A percentile compares a stretch with the other conserved stretches of the same genome.
Evolutionary conservation across 208 protist species (phyloP).

Genomic region (Crithidia fasciculata): DNA sequence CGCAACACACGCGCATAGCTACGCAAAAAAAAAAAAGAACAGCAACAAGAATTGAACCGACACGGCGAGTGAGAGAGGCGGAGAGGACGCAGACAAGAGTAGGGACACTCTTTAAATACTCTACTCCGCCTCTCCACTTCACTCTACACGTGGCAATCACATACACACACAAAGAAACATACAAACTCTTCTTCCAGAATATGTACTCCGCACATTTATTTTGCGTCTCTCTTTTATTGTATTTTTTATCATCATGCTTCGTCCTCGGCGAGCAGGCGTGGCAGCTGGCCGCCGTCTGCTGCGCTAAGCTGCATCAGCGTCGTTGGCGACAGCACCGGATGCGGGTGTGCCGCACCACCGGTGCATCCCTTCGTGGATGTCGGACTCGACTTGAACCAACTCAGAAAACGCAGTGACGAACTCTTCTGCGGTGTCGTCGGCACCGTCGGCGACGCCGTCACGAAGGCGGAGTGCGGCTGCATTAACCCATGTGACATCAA

Average conservation of each 20-base stretch:
- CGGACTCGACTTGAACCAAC: slow-evolving; percentile 26
- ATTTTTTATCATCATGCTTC: neutral
- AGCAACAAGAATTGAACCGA: neutral
- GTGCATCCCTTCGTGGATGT: neutral
- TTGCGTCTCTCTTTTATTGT: no score
- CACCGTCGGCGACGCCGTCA: slow-evolving; percentile 8
- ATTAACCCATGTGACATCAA: slow-evolving; percentile 30
- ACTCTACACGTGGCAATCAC: no score
- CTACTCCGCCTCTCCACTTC: no score
- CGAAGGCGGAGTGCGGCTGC: slow-evolving; percentile 32
- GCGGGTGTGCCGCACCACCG: slow-evolving; percentile 1
- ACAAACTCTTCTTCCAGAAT: no score
- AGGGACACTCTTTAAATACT: no score
- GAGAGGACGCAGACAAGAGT: no score
- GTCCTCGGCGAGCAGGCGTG: slow-evolving; percentile 25
- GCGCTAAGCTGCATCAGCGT: slow-evolving; percentile 26
- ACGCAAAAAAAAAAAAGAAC: neutral
- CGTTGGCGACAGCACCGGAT: slow-evolving; percentile 25
- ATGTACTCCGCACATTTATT: no score
- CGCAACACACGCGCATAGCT: no score
- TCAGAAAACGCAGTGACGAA: slow-evolving; percentile 21
- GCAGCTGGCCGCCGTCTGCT: slow-evolving; percentile 22
- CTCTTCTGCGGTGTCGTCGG: slow-evolving; percentile 9
- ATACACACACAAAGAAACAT: no score
- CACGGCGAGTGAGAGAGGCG: no score